These are phyloP conservation scores for Ramularia endophylla DNA, from an alignment of 2,329 filamentous ascomycete genomes.

Conservation along the genomic window DNA sequence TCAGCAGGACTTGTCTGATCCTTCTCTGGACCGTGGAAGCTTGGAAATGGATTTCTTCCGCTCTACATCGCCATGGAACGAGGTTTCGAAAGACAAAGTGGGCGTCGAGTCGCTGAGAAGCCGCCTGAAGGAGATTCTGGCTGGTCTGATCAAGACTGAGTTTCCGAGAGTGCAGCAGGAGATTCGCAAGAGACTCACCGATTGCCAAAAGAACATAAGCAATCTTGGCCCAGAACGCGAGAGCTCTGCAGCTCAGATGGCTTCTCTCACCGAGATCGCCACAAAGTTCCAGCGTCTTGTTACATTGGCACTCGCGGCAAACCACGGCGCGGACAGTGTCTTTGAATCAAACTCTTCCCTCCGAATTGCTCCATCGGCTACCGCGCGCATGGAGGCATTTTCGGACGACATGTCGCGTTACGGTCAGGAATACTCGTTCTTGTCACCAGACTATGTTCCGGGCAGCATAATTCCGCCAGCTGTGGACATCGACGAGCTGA, in stretches of 20 bases:
- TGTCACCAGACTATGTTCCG: not conserved
- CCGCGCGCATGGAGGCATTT: conserved; percentile 26
- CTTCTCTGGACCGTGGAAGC: conserved; percentile 7
- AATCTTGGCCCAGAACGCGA: conserved; percentile 46
- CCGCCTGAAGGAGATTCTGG: conserved; percentile 39
- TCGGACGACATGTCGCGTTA: conserved; percentile 19
- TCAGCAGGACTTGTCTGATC: conserved; percentile 21
- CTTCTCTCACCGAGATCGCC: conserved; percentile 42
- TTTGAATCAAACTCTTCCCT: conserved; percentile 32
- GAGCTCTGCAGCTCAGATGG: conserved; percentile 42
- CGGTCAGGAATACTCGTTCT: conserved; percentile 27
- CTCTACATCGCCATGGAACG: conserved; percentile 32
- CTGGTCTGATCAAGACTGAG: conserved; percentile 38
- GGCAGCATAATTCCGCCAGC: too few species aligned
- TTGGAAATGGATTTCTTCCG: conserved; percentile 35
- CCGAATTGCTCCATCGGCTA: conserved; percentile 31
- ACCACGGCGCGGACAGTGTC: conserved; percentile 32
- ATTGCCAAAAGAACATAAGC: conserved; percentile 30
- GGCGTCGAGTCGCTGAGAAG: conserved; percentile 38
- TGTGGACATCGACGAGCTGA: too few species aligned
- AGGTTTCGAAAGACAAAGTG: conserved; percentile 32
- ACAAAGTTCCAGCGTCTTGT: conserved; percentile 35
- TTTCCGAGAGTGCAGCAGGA: conserved; percentile 42
- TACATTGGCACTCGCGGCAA: conserved; percentile 30
- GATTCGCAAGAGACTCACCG: conserved; percentile 23